These are phyloP conservation scores for Pseudocohnilembus persalinus DNA, from an alignment of 169 alveolate species.

Conservation along the genomic window DNA sequence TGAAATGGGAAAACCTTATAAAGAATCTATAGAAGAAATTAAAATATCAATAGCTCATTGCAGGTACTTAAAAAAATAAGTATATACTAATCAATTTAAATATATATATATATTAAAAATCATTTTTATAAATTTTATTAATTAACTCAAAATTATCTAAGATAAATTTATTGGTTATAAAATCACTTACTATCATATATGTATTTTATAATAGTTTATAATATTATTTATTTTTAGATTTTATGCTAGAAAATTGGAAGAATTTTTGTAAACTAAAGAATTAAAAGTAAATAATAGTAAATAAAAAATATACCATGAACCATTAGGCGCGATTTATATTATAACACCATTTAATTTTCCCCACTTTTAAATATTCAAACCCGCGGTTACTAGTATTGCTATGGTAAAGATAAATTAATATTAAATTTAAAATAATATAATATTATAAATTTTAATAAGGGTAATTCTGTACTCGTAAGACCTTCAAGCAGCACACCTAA, in stretches of 20 bases:
- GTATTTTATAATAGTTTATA: too few species aligned
- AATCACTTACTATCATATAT: too few species aligned
- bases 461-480: not conserved
- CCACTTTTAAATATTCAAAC: not conserved
- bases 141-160: too few species aligned
- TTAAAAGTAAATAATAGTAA: not conserved
- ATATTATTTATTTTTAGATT: not conserved
- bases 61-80: not conserved
- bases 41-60: not conserved
- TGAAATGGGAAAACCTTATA: not conserved
- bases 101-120: too few species aligned
- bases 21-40: not conserved
- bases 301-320: constrained; percentile 17
- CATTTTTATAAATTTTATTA: too few species aligned
- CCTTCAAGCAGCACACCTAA: not conserved
- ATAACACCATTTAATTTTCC: constrained; percentile 51
- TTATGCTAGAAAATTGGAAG: not conserved
- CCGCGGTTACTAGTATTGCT: not conserved
- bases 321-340: constrained; percentile 48
- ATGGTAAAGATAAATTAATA: not conserved
- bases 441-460: not conserved
- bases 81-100: too few species aligned
- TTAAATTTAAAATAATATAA: too few species aligned
- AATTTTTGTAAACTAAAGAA: not conserved
- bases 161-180: too few species aligned